Base-by-base conservation (phyloP, 2,329 filamentous ascomycete genomes). In the Diaporthe citrichinensis region DNA sequence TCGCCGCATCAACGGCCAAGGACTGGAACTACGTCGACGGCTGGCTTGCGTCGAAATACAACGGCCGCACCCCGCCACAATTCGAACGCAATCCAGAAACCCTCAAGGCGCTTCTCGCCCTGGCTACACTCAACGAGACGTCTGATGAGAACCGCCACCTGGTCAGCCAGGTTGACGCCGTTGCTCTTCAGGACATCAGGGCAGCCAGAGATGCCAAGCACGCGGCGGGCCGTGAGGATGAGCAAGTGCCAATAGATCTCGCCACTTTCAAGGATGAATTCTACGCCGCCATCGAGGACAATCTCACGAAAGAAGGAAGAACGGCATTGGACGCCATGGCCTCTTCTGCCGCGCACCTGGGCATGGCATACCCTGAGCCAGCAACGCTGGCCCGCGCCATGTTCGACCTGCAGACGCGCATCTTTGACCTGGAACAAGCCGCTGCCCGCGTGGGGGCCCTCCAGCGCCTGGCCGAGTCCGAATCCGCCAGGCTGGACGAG, bases 81-180 rank as follows among this genome's bases (percentile, higher is more conserved):
- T 98, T 98, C 83, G 96, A 98, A 85, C 93, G 95, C 80, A 98
- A 97, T 81, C 89, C 93, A 41, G 94, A 96, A 61, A 98, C 96
- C 0, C 88, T 98, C 68, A 92, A 92, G 78, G 92, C 90, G 1
- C 88, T 98, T 5, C 89, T 97, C 12, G 90, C 93, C 36, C 88
- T 98, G 10, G 94, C 94, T 28, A 88, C 92, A 15, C 87, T 92
- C 57, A 98, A 97, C 82, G 95, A 98, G 81, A 85, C 90, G 17
- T 94, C 94, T 8, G 94, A 96, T 78, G 94, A 96, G 79, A 92
- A 94, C 79, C 87, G 88, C 23, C 86, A 86, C 3, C 83, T 93
- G 1, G 80, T 94, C 14, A 86, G 89, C 39, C 86, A 87, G 28
- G 85, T 93, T 23, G 92, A 95, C 78, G 86, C 88, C 49, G 86